These are phyloP conservation scores for Punica granatum DNA, from an alignment of 345 rosid species.

Conservation along the genomic window DNA sequence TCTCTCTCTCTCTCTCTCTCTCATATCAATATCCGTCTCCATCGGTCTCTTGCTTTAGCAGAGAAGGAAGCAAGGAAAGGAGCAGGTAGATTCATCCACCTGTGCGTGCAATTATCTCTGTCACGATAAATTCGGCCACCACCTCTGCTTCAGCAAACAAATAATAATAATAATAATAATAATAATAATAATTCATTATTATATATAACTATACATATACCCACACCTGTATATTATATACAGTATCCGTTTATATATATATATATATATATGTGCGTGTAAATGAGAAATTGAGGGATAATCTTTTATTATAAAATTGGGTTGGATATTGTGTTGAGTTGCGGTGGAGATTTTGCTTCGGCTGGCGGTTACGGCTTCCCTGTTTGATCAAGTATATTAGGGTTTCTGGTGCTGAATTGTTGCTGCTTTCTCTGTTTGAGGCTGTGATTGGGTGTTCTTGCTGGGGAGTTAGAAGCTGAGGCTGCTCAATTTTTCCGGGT, in stretches of 20 bases:
- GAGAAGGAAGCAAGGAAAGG: neutral
- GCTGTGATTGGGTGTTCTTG: neutral
- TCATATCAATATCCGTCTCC: no score
- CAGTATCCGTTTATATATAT: no score
- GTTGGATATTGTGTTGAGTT: neutral
- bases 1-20: neutral
- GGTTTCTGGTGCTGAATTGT: neutral
- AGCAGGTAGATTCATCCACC: slow-evolving; percentile 1
- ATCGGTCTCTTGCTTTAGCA: neutral
- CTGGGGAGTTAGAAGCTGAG: neutral
- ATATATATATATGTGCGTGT: no score
- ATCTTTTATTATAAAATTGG: neutral
- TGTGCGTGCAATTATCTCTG: slow-evolving; percentile 13
- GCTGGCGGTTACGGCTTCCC: neutral
- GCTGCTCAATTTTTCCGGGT: neutral
- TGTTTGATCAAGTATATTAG: neutral
- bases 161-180: neutral
- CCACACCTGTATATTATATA: no score
- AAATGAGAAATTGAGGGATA: neutral
- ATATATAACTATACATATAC: no score
- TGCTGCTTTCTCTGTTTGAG: neutral
- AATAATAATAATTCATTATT: neutral
- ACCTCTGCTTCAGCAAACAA: neutral
- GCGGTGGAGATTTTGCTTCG: slow-evolving; percentile 1
- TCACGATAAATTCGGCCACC: slow-evolving; percentile 5